Percentiles rank a stretch among this genome's conserved stretches.
Conservation (phyloP, 2,329 filamentous ascomycete genomes). For the Cyphellophora attinorum region DNA sequence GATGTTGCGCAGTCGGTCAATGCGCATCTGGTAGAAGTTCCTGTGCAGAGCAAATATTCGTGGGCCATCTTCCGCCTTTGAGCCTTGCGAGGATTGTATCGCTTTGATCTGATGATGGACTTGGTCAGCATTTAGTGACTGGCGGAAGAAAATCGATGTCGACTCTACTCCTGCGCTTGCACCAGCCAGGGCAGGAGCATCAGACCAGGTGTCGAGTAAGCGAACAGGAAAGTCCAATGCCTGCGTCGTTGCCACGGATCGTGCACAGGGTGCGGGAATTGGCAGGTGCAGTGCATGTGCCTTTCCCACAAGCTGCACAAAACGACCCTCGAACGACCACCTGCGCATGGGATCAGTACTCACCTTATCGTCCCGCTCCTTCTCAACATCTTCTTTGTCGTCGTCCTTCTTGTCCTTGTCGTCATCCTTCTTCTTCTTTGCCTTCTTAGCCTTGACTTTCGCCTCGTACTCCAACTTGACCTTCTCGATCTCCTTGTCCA, state of each 20-base stretch:
- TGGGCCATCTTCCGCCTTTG: conserved; percentile 52
- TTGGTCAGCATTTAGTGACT: too few species aligned
- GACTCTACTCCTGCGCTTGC: too few species aligned
- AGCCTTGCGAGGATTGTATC: conserved; percentile 36
- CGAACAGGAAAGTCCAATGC: too few species aligned
- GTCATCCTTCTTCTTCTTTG: conserved; percentile 46
- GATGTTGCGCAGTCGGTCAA: conserved; percentile 68
- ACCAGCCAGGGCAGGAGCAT: too few species aligned
- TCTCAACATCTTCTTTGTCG: conserved; percentile 33
- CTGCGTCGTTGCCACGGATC: too few species aligned
- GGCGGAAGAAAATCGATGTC: too few species aligned
- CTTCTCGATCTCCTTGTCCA: conserved; percentile 36
- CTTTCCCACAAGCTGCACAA: neutral
- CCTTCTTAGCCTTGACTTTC: conserved; percentile 62
- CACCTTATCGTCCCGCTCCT: conserved; percentile 47
- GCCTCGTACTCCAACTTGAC: conserved; percentile 57
- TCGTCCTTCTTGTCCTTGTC: conserved; percentile 40
- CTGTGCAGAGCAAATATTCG: conserved; percentile 78
- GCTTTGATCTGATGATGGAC: conserved; percentile 33
- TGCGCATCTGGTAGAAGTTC: conserved; percentile 74
- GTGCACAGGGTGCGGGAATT: too few species aligned
- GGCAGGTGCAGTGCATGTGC: too few species aligned
- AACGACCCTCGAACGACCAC: neutral
- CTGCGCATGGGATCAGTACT: conserved; percentile 1
- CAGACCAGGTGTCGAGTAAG: too few species aligned